phyloP scores from a whole-genome alignment of 2,329 filamentous ascomycete species.

The Didymella arachidicola region DNA sequence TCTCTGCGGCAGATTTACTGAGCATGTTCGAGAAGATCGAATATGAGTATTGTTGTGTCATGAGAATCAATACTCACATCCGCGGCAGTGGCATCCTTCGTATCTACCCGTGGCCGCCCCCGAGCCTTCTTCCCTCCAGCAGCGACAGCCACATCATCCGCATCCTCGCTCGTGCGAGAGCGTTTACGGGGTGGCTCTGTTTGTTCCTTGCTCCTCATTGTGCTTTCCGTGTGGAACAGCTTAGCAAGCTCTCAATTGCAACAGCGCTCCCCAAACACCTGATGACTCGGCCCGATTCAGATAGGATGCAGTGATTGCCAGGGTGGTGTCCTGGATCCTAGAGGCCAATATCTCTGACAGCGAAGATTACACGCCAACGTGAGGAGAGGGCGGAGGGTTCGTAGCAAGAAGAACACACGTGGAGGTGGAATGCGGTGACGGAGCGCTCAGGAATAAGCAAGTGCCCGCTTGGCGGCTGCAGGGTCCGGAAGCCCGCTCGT shows the following conservation, averaged over 20 bases:
- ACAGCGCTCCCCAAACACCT: neutral
- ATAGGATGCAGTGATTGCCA: neutral
- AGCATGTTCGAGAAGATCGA: neutral
- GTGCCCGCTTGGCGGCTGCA: neutral
- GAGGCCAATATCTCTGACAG: neutral
- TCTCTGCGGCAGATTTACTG: neutral
- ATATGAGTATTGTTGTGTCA: neutral
- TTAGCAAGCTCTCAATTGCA: neutral
- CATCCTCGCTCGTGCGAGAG: slow-evolving; percentile 37
- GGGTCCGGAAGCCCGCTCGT: neutral
- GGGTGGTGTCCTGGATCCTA: neutral
- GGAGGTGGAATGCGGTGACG: slow-evolving; percentile 12
- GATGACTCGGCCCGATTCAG: neutral
- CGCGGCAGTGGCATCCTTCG: slow-evolving; percentile 77
- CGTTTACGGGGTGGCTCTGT: slow-evolving; percentile 38
- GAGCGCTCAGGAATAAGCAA: slow-evolving; percentile 20
- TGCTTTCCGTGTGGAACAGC: neutral
- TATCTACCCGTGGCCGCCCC: slow-evolving; percentile 77
- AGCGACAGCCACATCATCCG: slow-evolving; percentile 35
- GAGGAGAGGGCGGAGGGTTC: neutral
- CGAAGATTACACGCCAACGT: neutral
- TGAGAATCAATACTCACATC: slow-evolving; percentile 67
- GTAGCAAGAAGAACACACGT: slow-evolving; percentile 2
- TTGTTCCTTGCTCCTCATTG: slow-evolving; percentile 34
- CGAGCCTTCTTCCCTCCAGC: slow-evolving; percentile 63